Evolutionary conservation across 345 rosid genomes (phyloP).

Genomic region (Laguncularia racemosa): DNA sequence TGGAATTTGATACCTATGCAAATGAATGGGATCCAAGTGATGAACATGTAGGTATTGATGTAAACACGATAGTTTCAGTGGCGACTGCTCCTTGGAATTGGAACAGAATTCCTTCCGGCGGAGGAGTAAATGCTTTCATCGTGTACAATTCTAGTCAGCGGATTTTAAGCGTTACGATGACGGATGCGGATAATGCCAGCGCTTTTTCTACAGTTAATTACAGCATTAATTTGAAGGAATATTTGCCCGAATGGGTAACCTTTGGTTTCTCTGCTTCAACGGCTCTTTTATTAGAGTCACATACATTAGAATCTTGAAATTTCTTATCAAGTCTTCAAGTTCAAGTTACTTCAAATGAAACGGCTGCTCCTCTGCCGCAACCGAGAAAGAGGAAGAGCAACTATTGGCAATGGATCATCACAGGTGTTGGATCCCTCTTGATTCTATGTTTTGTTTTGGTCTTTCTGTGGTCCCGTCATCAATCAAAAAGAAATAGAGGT

Average conservation of each 20-base stretch:
- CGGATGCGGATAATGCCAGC: neutral
- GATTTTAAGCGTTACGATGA: neutral
- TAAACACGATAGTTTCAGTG: slow-evolving; percentile 1
- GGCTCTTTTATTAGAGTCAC: neutral
- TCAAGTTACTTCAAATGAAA: neutral
- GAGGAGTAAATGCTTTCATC: neutral
- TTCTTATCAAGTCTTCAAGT: slow-evolving; percentile 1
- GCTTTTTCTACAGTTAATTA: neutral
- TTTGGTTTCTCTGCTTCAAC: slow-evolving; percentile 8
- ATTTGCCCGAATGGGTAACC: slow-evolving; percentile 1
- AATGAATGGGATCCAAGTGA: too few species aligned
- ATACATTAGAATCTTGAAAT: neutral
- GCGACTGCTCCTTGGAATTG: neutral
- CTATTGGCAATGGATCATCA: too few species aligned
- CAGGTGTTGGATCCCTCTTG: too few species aligned
- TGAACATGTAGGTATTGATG: slow-evolving; percentile 1
- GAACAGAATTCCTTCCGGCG: neutral
- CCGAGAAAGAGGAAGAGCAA: too few species aligned
- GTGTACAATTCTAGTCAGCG: neutral
- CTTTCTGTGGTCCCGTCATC: too few species aligned
- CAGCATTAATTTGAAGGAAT: neutral
- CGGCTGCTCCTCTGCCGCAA: too few species aligned
- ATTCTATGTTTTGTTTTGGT: too few species aligned
- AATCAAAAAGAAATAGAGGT: too few species aligned
- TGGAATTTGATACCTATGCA: too few species aligned